Conservation (phyloP, 2,329 filamentous ascomycete genomes). For the Alternaria triticimaculans region DNA sequence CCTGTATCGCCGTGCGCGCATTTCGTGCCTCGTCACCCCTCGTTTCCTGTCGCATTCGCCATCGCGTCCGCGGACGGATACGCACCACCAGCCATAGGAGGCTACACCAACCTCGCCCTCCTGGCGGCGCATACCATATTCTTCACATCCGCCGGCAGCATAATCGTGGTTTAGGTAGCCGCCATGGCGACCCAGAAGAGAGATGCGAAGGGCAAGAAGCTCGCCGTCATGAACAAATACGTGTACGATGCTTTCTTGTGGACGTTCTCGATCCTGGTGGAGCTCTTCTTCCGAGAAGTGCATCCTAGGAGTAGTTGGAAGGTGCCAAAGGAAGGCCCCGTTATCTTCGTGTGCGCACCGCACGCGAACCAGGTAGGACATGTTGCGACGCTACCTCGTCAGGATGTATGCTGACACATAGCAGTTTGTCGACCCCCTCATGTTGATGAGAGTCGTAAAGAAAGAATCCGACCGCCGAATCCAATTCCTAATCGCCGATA, state of each 20-base stretch:
- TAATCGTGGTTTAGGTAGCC: slow-evolving; percentile 7
- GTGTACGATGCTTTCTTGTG: slow-evolving; percentile 81
- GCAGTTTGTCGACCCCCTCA: slow-evolving; percentile 92
- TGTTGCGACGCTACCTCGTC: not conserved
- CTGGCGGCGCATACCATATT: not conserved
- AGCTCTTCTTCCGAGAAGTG: slow-evolving; percentile 98
- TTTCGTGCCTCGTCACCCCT: slow-evolving; percentile 15
- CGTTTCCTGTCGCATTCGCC: slow-evolving; percentile 18
- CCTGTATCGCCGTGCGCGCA: slow-evolving; percentile 15
- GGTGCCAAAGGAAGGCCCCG: slow-evolving; percentile 83
- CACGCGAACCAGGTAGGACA: slow-evolving; percentile 74
- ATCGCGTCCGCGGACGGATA: slow-evolving; percentile 14
- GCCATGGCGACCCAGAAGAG: slow-evolving; percentile 19
- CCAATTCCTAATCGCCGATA: slow-evolving; percentile 91
- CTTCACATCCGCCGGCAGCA: not conserved
- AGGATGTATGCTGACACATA: slow-evolving; percentile 12
- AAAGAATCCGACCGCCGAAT: slow-evolving; percentile 87
- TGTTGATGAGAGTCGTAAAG: slow-evolving; percentile 88
- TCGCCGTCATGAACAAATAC: slow-evolving; percentile 69
- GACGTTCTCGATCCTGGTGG: slow-evolving; percentile 80
- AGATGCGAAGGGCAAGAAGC: slow-evolving; percentile 41
- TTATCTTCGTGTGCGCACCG: slow-evolving; percentile 95
- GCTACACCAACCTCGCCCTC: slow-evolving; percentile 5
- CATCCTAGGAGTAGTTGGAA: slow-evolving; percentile 95
- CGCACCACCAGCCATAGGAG: slow-evolving; percentile 7